These are phyloP conservation scores for Meyerozyma sp. DNA, from an alignment of 1,139 yeast species.

Conservation along the genomic window DNA sequence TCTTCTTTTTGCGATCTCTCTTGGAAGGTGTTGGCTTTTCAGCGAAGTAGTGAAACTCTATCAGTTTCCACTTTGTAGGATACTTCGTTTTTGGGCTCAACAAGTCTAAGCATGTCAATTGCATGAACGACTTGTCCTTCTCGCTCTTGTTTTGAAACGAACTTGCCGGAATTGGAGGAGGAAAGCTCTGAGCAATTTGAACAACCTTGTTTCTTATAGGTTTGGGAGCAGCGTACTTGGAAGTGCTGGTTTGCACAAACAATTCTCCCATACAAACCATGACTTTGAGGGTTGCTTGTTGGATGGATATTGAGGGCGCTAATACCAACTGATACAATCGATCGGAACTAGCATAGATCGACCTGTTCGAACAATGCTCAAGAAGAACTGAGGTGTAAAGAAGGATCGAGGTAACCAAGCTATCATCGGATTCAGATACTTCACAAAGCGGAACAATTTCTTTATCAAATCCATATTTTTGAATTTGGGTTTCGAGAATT, in stretches of 20 bases:
- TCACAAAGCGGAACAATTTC: conserved; percentile 42
- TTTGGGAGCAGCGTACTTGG: conserved; percentile 40
- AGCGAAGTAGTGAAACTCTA: conserved; percentile 51
- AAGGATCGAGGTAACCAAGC: conserved; percentile 46
- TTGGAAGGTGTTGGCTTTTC: conserved; percentile 5
- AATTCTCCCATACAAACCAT: conserved; percentile 58
- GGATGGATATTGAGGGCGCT: conserved; percentile 55
- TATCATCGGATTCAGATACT: conserved; percentile 42
- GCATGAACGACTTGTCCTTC: conserved; percentile 26
- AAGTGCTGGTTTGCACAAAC: conserved; percentile 38
- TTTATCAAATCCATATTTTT: conserved; percentile 49
- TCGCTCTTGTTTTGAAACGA: conserved; percentile 21
- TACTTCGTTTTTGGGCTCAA: conserved; percentile 39
- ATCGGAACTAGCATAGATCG: conserved; percentile 63
- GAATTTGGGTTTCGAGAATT: conserved; percentile 49
- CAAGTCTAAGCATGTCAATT: conserved; percentile 32
- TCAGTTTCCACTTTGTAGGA: conserved; percentile 54
- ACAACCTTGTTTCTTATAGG: conserved; percentile 41
- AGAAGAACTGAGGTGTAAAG: conserved; percentile 59
- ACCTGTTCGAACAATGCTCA: conserved; percentile 65
- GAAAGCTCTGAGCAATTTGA: conserved; percentile 50
- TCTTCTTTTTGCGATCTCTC: conserved; percentile 6
- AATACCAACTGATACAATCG: conserved; percentile 56
- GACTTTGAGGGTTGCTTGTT: conserved; percentile 61
- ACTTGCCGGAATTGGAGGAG: conserved; percentile 43